These are phyloP conservation scores for Linnemannia hyalina DNA, from an alignment of 192 early-diverging fungal genomes.

Conservation along the genomic window DNA sequence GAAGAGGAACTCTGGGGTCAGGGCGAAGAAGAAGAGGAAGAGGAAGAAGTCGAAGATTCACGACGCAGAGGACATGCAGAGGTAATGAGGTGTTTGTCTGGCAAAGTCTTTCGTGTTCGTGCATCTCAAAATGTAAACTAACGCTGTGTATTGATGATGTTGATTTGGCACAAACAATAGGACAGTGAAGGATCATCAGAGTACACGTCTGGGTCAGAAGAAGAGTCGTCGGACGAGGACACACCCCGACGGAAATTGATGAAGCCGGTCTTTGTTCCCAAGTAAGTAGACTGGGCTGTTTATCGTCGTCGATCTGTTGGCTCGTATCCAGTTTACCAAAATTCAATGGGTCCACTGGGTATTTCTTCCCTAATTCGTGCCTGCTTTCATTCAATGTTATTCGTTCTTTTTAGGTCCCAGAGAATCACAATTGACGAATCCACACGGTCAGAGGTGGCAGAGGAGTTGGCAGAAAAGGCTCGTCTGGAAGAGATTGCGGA, in stretches of 20 bases:
- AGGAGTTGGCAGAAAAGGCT: conserved; percentile 70
- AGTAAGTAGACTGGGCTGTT: conserved; percentile 62
- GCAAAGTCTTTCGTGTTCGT: background rate
- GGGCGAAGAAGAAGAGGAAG: conserved; percentile 64
- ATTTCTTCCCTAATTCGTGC: background rate
- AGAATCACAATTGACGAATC: conserved; percentile 73
- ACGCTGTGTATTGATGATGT: background rate
- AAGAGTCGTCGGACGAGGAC: conserved; percentile 59
- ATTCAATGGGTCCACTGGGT: background rate
- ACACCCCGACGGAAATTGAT: conserved; percentile 64
- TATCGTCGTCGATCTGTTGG: no score
- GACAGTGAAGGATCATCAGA: conserved; percentile 66
- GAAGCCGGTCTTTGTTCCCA: conserved; percentile 95
- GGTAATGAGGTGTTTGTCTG: conserved; percentile 1
- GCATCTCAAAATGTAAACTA: background rate
- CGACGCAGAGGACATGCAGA: conserved; percentile 40
- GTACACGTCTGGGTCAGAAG: conserved; percentile 78
- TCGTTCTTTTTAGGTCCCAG: conserved; percentile 57
- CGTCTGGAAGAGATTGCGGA: conserved; percentile 65
- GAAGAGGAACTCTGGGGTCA: conserved; percentile 57
- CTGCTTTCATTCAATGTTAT: background rate
- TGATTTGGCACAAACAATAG: conserved; percentile 20
- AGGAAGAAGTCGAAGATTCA: conserved; percentile 42
- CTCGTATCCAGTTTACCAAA: background rate
- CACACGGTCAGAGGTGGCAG: conserved; percentile 65